Evolutionary conservation across 495 filamentous ascomycete species (phyloP), one percentile per base, ranked within the genome.

Genomic region (Echria macrotheca): DNA sequence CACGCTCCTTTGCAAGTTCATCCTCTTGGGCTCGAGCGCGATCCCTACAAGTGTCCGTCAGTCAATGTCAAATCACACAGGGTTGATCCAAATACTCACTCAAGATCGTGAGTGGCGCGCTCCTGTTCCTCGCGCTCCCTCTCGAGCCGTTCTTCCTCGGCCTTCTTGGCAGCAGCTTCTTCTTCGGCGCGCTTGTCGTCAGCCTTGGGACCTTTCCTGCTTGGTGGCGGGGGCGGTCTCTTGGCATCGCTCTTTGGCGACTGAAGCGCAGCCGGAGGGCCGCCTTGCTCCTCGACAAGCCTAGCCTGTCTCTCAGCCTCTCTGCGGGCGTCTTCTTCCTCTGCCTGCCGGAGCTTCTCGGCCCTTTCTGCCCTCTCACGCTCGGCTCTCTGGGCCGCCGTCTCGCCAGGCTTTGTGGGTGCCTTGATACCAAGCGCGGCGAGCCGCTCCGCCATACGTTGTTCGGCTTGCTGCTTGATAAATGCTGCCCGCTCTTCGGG

Each of bases 371-470:
- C 87, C 54, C 77, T 81, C 66, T 99, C 93, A 17, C 93, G 83
- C 58, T 96, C 94, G 48, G 85, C 79, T 36, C 90, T 80, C 69
- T 97, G 90, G 44, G 83, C 76, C 1, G 89, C 69, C 21, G 84
- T 86, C 68, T 99, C 93, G 2, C 81, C 78, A 15, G 78, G 67
- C 50, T 80, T 85, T 2, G 79, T 69, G 23, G 86, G 81, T 22
- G 90, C 80, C 59, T 89, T 93, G 55, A 99, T 79, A 14, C 93
- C 93, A 47, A 96, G 79, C 38, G 91, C 93, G 36, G 94, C 94
- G 54, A 99, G 81, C 41, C 93, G 82, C 65, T 97, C 94, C n/a
- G 91, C 90, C 86, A 99, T 96, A 37, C 91, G 86, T 61, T 89
- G 87, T 66, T 97, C 90, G 10, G 94, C 94, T 63, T 95, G 91